Evolutionary conservation across 257 asterid genomes (phyloP).

Genomic region (Primulina huaijiensis): DNA sequence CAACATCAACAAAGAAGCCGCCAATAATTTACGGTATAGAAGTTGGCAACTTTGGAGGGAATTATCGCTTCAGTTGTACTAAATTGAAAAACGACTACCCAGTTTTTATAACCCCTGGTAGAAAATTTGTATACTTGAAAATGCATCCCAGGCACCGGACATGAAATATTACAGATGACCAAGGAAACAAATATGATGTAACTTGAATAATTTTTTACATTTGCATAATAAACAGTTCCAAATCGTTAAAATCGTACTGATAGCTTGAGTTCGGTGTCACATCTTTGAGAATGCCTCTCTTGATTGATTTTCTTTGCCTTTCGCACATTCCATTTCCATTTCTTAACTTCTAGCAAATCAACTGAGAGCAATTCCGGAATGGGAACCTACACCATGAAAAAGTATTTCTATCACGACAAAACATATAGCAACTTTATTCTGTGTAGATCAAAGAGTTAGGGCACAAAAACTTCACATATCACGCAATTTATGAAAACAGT

Average conservation of each 20-base stretch:
- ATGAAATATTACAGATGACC: not conserved
- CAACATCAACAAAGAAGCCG: slow-evolving; percentile 1
- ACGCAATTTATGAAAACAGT: not conserved
- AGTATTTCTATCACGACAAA: slow-evolving; percentile 22
- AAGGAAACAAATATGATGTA: not conserved
- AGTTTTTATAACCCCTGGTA: slow-evolving; percentile 2
- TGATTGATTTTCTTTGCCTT: slow-evolving; percentile 78
- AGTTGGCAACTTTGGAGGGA: slow-evolving; percentile 1
- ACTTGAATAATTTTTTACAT: slow-evolving; percentile 17
- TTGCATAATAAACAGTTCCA: slow-evolving; percentile 22
- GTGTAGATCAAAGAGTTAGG: not conserved
- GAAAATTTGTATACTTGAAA: slow-evolving; percentile 13
- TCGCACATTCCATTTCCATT: slow-evolving; percentile 81
- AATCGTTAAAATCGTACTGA: slow-evolving; percentile 51
- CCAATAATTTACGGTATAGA: slow-evolving; percentile 2
- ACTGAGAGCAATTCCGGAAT: slow-evolving; percentile 67
- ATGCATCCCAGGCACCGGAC: slow-evolving; percentile 7
- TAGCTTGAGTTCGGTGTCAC: slow-evolving; percentile 88
- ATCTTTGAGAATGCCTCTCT: slow-evolving; percentile 90
- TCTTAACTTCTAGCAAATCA: slow-evolving; percentile 55
- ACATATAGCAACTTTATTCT: slow-evolving; percentile 3
- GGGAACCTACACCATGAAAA: slow-evolving; percentile 55
- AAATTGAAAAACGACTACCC: slow-evolving; percentile 8
- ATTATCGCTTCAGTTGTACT: not conserved
- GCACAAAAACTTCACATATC: not conserved